phyloP scores from a whole-genome alignment of 768 basidiomycete genomes.

The Chiua virens region DNA sequence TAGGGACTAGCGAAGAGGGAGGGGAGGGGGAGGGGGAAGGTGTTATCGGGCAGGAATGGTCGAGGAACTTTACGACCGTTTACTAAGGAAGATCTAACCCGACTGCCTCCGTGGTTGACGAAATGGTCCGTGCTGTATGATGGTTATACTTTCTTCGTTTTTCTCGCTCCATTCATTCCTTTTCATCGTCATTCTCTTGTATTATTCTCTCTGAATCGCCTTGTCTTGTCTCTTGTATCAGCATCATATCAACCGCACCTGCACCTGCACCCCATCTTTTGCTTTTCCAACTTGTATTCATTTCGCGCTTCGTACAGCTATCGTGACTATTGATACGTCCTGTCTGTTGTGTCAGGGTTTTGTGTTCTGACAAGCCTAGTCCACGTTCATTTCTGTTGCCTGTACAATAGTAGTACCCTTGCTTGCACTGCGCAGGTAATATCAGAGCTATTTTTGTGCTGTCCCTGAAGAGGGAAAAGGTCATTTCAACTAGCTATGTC shows the following conservation, averaged over 20 bases:
- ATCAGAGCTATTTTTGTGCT: no score
- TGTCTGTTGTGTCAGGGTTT: slow-evolving; percentile 8
- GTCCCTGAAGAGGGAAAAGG: no score
- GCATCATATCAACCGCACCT: slow-evolving; percentile 12
- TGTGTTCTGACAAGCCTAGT: neutral
- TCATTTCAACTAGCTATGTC: no score
- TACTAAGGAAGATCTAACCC: slow-evolving; percentile 34
- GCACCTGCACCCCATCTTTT: slow-evolving; percentile 6
- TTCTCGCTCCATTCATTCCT: neutral
- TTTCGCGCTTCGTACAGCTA: neutral
- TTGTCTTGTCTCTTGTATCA: slow-evolving; percentile 6
- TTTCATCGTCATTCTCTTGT: slow-evolving; percentile 13
- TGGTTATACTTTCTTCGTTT: neutral
- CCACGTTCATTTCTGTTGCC: slow-evolving; percentile 2
- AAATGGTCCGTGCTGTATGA: slow-evolving; percentile 1
- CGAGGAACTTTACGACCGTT: slow-evolving; percentile 57
- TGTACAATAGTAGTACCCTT: slow-evolving; percentile 11
- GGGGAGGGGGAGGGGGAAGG: slow-evolving; percentile 33
- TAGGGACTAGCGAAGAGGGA: slow-evolving; percentile 14
- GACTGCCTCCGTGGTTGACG: neutral
- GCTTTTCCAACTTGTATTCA: slow-evolving; percentile 13
- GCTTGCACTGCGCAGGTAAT: slow-evolving; percentile 1
- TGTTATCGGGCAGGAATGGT: slow-evolving; percentile 51
- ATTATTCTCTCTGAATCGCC: no score
- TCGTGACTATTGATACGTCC: neutral